These are phyloP conservation scores for Mortierella alpina DNA, from an alignment of 192 early-diverging fungal genomes.

Conservation along the genomic window DNA sequence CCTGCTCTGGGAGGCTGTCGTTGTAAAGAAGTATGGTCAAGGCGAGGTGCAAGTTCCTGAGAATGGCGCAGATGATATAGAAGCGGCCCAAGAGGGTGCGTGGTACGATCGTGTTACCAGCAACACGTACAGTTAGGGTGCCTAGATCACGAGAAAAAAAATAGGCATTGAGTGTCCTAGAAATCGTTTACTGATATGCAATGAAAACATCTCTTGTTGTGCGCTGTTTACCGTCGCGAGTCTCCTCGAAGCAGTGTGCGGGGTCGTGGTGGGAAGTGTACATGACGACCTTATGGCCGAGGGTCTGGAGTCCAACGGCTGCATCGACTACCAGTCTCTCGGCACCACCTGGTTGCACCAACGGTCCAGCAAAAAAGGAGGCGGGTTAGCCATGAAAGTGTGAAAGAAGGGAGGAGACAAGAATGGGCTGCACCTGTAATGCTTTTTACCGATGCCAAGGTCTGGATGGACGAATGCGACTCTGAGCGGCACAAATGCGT, in stretches of 20 bases:
- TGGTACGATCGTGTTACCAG: conserved; percentile 80
- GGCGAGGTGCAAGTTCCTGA: conserved; percentile 78
- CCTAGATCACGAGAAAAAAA: conserved; percentile 55
- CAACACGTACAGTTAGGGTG: conserved; percentile 79
- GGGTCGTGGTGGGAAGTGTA: conserved; percentile 94
- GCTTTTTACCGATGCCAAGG: conserved; percentile 83
- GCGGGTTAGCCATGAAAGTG: not conserved
- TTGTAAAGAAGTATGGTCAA: conserved; percentile 57
- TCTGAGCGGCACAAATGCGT: conserved; percentile 52
- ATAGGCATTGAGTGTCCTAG: not conserved
- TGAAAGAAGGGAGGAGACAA: too few species aligned
- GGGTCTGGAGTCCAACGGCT: conserved; percentile 79
- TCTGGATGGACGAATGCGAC: conserved; percentile 94
- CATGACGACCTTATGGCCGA: conserved; percentile 83
- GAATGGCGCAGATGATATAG: conserved; percentile 85
- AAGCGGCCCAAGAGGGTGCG: conserved; percentile 75
- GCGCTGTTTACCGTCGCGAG: conserved; percentile 74
- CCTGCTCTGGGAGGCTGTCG: conserved; percentile 35
- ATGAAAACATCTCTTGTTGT: too few species aligned
- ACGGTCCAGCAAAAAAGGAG: not conserved
- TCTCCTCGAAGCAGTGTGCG: conserved; percentile 92
- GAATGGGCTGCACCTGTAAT: too few species aligned
- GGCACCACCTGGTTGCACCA: conserved; percentile 77
- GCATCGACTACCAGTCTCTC: conserved; percentile 96
- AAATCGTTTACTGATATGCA: not conserved